phyloP scores from a whole-genome alignment of 2,329 filamentous ascomycete genomes.

The Botrytis fabae region DNA sequence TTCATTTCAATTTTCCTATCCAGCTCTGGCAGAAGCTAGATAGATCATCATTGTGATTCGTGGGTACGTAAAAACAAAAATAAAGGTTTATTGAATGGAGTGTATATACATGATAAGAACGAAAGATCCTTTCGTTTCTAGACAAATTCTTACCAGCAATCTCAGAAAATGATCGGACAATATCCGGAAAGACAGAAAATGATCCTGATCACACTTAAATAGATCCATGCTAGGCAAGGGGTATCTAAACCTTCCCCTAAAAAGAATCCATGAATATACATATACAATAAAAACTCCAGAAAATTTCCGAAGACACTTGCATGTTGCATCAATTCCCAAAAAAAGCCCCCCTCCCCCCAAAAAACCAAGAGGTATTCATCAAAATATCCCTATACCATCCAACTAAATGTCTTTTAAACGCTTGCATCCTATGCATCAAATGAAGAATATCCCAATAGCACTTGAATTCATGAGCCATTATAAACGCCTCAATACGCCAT shows the following conservation, averaged over 20 bases:
- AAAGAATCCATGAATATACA: not conserved
- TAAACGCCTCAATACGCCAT: not conserved
- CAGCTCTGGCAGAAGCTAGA: not conserved
- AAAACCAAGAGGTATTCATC: not conserved
- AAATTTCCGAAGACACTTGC: not conserved
- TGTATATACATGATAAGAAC: too few species aligned
- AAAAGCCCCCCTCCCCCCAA: too few species aligned
- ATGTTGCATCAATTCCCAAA: not conserved
- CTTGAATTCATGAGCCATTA: not conserved
- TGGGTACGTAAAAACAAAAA: not conserved
- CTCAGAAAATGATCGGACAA: not conserved
- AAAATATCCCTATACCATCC: not conserved
- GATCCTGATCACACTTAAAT: not conserved
- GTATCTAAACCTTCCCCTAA: not conserved
- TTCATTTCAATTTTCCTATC: not conserved
- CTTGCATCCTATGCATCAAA: not conserved
- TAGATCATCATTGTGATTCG: not conserved
- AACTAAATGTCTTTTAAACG: not conserved
- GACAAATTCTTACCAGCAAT: not conserved
- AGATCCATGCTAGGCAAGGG: not conserved
- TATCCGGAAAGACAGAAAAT: not conserved
- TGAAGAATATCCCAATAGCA: not conserved
- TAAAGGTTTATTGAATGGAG: not conserved
- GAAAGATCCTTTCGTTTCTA: not conserved
- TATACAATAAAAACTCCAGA: not conserved